Base-by-base conservation (phyloP, 306 rosid genomes). In the Trifolium pratense region DNA sequence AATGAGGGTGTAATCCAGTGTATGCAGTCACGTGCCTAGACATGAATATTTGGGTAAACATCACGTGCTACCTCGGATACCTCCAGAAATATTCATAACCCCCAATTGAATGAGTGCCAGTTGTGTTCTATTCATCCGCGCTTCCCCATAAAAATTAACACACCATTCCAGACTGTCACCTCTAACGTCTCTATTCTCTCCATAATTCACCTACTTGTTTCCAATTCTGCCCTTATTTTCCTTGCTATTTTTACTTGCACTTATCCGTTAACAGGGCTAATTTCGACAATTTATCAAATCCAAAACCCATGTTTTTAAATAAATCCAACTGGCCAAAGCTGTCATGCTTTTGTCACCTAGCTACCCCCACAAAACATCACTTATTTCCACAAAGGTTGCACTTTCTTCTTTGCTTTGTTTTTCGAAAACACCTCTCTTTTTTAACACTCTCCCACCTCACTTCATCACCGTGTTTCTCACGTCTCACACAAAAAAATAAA, bases 1-100 rank as follows among this genome's bases (percentile, higher is more conserved):
- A 40, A 57, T 4, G 42, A 43, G 8, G 37, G 1, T 1, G 0
- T 11, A 56, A 79, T 70, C 40, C 39, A 71, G 26, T 29, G 17
- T 42, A 56, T 16, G 67, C 40, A 21, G 72, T 87, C 91, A 89
- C 91, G 86, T 79, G 88, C 52, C 9, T 43, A 21, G 7, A 73
- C 61, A 68, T 71, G 71, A 43, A 29, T 18, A 23, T 42, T 21
- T n/a, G 36, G 6, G 80, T 78, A 84, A 57, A 16, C 0, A 0
- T 80, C 87, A 87, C 94, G 84, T 73, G 86, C 60, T 56, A 17
- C 84, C 72, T 92, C 66, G 97, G 97, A 90, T 90, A 57, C 98
- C 80, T 73, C 66, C 16, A 67, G 14, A 69, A 37, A 46, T 74
- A 39, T 71, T 39, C 25, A 69, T 64, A 37, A 55, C 3, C 43